phyloP scores from a whole-genome alignment of 805 yeast species.

The Candida pini region DNA sequence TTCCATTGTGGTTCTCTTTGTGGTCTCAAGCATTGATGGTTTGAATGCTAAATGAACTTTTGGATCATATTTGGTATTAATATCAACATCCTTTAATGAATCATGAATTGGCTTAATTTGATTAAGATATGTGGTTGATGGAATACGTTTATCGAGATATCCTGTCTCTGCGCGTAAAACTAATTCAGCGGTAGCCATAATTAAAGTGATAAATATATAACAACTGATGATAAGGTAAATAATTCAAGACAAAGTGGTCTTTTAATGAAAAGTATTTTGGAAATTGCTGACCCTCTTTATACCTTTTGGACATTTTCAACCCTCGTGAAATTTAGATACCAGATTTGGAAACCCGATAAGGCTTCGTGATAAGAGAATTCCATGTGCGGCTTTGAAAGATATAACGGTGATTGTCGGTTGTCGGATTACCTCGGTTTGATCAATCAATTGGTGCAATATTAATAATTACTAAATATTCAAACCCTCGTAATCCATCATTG shows the following conservation, averaged over 20 bases:
- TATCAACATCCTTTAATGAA: constrained; percentile 15
- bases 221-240: not conserved
- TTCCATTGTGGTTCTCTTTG: constrained; percentile 39
- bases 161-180: constrained; percentile 32
- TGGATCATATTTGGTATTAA: constrained; percentile 32
- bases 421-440: not conserved
- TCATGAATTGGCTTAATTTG: constrained; percentile 28
- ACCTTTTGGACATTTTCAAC: no score
- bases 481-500: no score
- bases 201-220: not conserved
- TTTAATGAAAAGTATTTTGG: not conserved
- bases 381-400: not conserved
- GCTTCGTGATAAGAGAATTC: not conserved
- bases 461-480: no score
- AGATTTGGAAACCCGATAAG: not conserved
- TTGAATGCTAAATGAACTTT: constrained; percentile 33
- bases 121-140: constrained; percentile 28
- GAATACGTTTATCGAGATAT: constrained; percentile 31
- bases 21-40: constrained; percentile 29
- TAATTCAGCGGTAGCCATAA: constrained; percentile 29
- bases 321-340: not conserved
- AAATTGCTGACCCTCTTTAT: no score
- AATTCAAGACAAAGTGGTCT: not conserved
- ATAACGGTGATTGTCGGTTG: not conserved
- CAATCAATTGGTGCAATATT: no score